Evolutionary conservation across 768 basidiomycete genomes (phyloP), one percentile per base, ranked within the genome.

Genomic region (Mycena venus): DNA sequence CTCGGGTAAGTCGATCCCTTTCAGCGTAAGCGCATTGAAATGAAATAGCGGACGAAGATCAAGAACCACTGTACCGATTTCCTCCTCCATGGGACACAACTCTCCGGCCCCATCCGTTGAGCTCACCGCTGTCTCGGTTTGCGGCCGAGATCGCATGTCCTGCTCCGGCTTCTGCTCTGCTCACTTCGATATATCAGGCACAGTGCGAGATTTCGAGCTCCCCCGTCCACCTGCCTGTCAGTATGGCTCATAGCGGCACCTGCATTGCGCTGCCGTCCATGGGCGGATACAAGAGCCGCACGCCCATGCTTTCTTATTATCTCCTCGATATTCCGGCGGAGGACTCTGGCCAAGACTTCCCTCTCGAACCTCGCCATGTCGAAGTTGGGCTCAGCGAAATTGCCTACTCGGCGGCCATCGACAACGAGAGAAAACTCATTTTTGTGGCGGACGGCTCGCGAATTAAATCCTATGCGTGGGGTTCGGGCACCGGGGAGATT

Each of bases 381-480:
- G 34, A 36, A 4, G 58, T 59, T 25, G 58, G 58, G 8, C 36
- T 59, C 34, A n/a, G n/a, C 58, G 58, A 38, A 10, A n/a, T 38
- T 23, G 58, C 34, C 9, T 59, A 38, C 25, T 27, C 79, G 27
- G 60, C 80, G 12, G 73, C 75, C 2, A 74, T 82, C 14, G 85
- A 86, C 72, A 84, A 84, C 11, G 73, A 75, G 15, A 80, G 83
- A 38, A 84, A 82, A 44, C 82, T 88, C 12, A 76, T 87, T 4
- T 85, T 85, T 69, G 79, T 81, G 2, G 86, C 81, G 1, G 86
- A 88, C 68, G 51, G 44, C 12, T 70, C 77, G 19, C 75, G 84
- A 17, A 72, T 87, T 72, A 88, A 87, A 70, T 85, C 86, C 0
- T 89, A 83, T 73, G 72, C 73, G 4, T 86, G 84, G 80, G 79